Base-by-base conservation (phyloP, 202 grass and related monocot species). In the Digitaria exilis region DNA sequence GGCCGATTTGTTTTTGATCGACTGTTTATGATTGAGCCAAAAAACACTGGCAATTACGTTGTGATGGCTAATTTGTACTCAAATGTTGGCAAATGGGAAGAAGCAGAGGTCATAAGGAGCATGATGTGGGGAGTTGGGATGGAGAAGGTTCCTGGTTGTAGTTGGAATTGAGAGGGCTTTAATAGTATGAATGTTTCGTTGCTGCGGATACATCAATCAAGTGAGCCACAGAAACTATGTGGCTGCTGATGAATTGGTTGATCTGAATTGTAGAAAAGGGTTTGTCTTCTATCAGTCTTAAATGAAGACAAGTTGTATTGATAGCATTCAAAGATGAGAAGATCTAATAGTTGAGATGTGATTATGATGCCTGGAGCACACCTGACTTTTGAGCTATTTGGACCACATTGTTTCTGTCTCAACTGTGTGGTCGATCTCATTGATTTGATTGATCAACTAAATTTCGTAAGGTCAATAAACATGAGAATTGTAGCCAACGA, bases 61-160 rank as follows among this genome's bases (percentile, higher is more conserved):
- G 70, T 94, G 51, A 92, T 94, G 87, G 92, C 89, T 85, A 89
- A 93, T 84, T 83, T 97, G 50, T 91, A 91, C 70, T 87, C 88
- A 50, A 89, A 88, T 71, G 84, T 78, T 81, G 85, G 79, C 44
- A 93, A 85, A 89, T 89, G 90, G 91, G 86, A 97, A 79, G 84
- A 97, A 78, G 84, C 90, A 42, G 85, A 93, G 69, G 73, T 29
- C 72, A 87, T 83, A 71, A 93, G 89, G 91, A 80, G 65, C 44
- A 89, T 76, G 82, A 67, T 93, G 77, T 85, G 81, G 84, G 80
- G 63, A 86, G 72, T 86, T 83, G 84, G 84, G 67, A 76, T 89
- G 78, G 85, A 74, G 64, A 91, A 97, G 59, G 30, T 89, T 87
- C 88, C 86, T 73, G 91, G 85, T 24, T 87, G 84, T 70, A 93